Base-by-base conservation (phyloP, 176 grass and related monocot species). In the Aegilops sharonensis region DNA sequence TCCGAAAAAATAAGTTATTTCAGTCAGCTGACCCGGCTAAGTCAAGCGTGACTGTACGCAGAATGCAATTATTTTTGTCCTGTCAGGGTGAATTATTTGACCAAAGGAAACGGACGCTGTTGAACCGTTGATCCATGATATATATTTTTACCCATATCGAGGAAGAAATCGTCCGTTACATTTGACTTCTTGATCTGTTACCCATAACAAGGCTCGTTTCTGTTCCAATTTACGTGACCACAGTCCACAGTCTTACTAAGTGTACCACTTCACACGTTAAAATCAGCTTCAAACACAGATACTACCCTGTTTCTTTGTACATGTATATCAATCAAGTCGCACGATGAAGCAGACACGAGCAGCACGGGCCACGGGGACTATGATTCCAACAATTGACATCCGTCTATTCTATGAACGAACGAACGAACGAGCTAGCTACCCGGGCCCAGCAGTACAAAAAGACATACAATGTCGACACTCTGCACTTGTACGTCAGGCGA, bases 391-490 rank as follows among this genome's bases (percentile, higher is more conserved):
- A 80, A 60, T 18, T 83, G 17, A 73, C 74, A 65, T 75, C 79
- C 73, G 73, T 15, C 54, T 10, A 83, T 61, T 15, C 54, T 10
- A 83, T 61, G 42, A 11, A 59, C 6, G 68, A 3, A 48, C 23
- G 42, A 11, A 59, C 6, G 68, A 3, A 48, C 23, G 36, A 70
- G 17, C 34, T 5, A 42, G 5, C 2, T 21, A 20, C 7, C 11
- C 63, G 11, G 39, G 31, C 1, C 27, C 79, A 48, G 72, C 74
- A 43, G 47, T 34, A 30, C 35, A 27, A 75, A 60, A 11, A 35
- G 59, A 35, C 89, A 68, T 35, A 81, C 67, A 81, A 68, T 61
- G 89, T 91, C 80, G 85, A 87, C 85, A 84, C 64, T 25, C 72
- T 35, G 84, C 84, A 83, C 15, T 79, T 35, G 43, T 36, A 45